Evolutionary conservation across 768 basidiomycete genomes (phyloP).

Genomic region (Psilocybe sp.): DNA sequence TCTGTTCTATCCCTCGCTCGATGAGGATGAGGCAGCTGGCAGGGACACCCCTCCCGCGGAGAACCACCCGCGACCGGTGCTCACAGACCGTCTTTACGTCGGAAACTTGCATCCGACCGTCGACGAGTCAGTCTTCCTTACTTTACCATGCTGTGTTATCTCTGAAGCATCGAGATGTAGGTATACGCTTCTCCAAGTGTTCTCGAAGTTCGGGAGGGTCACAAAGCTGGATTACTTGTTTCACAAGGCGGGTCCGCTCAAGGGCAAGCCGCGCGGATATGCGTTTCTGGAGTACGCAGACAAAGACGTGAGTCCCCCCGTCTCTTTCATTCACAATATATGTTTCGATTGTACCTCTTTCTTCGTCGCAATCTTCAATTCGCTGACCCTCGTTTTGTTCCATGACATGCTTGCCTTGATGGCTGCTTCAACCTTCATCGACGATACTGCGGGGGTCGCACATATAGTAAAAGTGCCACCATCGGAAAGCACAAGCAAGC

Average conservation of each 20-base stretch:
- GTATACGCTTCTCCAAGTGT: constrained; percentile 85
- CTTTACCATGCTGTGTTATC: background rate
- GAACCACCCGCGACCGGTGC: constrained; percentile 26
- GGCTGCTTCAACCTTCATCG: constrained; percentile 8
- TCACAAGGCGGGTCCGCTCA: constrained; percentile 85
- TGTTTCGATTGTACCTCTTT: constrained; percentile 15
- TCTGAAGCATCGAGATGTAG: constrained; percentile 35
- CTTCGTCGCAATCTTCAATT: constrained; percentile 49
- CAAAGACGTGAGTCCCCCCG: constrained; percentile 64
- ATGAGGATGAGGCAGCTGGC: no score
- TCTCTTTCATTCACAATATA: constrained; percentile 12
- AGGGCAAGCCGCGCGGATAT: constrained; percentile 93
- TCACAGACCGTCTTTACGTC: constrained; percentile 81
- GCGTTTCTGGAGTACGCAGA: constrained; percentile 87
- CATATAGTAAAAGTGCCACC: constrained; percentile 2
- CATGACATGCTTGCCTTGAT: constrained; percentile 14
- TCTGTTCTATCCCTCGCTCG: no score
- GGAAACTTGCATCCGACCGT: constrained; percentile 87
- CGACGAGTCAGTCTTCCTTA: constrained; percentile 63
- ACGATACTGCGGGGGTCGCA: no score
- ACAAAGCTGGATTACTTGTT: constrained; percentile 93
- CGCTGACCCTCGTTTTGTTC: constrained; percentile 12
- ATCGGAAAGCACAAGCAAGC: background rate
- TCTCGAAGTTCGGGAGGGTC: constrained; percentile 90
- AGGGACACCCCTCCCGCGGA: no score